Conservation (phyloP, 371 early-diverging fungal genomes). For the Mucor circinelloides region DNA sequence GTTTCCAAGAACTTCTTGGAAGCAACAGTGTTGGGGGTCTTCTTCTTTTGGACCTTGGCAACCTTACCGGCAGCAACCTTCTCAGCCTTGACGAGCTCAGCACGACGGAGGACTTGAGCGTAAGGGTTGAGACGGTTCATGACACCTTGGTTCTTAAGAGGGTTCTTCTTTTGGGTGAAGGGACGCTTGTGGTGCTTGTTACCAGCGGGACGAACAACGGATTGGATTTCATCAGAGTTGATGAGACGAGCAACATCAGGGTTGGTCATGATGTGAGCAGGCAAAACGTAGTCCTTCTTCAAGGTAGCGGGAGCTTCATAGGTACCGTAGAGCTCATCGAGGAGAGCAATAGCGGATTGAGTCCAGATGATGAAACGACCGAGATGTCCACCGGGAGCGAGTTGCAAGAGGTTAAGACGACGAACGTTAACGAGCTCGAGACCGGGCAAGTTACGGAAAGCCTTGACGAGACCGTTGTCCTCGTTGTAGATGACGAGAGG, state of each 20-base stretch:
- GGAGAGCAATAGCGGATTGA: slow-evolving; percentile 92
- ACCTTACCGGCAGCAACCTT: slow-evolving; percentile 73
- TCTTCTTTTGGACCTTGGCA: slow-evolving; percentile 59
- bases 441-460: slow-evolving; percentile 99
- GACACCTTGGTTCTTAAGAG: slow-evolving; percentile 91
- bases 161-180: slow-evolving; percentile 97
- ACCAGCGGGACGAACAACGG: slow-evolving; percentile 90
- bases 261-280: slow-evolving; percentile 89
- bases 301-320: slow-evolving; percentile 77
- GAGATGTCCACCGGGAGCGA: slow-evolving; percentile 99
- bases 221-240: slow-evolving; percentile 98
- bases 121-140: slow-evolving; percentile 97
- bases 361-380: slow-evolving; percentile 99
- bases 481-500: slow-evolving; percentile 97
- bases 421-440: slow-evolving; percentile 95
- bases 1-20: slow-evolving; percentile 67
- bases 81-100: slow-evolving; percentile 71
- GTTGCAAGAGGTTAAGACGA: slow-evolving; percentile 96
- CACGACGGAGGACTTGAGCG: slow-evolving; percentile 86
- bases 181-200: slow-evolving; percentile 84
- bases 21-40: slow-evolving; percentile 43
- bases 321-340: slow-evolving; percentile 97
- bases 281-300: slow-evolving; percentile 96
- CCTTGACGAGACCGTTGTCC: slow-evolving; percentile 95
- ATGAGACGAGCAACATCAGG: slow-evolving; percentile 96